These are phyloP conservation scores for Aspergillus tanneri DNA, from an alignment of 2,329 filamentous ascomycete species.

Conservation along the genomic window DNA sequence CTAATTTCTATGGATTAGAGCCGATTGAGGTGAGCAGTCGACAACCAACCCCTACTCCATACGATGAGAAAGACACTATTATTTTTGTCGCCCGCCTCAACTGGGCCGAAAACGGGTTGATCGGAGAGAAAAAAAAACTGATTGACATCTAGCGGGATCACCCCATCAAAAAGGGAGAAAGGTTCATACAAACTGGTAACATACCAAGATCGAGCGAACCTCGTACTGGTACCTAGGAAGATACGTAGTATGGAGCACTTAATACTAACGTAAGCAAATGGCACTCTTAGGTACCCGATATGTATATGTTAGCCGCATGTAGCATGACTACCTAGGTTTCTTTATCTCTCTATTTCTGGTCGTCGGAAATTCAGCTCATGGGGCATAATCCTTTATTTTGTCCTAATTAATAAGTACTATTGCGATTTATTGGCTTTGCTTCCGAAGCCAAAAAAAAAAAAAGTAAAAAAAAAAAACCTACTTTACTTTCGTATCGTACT, in stretches of 20 bases:
- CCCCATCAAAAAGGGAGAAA: conserved; percentile 14
- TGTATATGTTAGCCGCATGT: too few relatives aligned
- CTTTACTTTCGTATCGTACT: background rate
- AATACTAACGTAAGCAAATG: too few relatives aligned
- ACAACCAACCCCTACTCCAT: conserved; percentile 9
- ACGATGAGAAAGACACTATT: conserved; percentile 17
- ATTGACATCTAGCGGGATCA: conserved; percentile 19
- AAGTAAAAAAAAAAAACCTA: background rate
- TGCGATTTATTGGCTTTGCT: too few relatives aligned
- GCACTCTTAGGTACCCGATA: too few relatives aligned
- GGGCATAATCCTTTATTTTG: too few relatives aligned
- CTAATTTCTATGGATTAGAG: conserved; percentile 11
- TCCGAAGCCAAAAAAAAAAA: background rate
- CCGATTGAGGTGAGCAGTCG: conserved; percentile 21
- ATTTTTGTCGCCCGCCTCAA: conserved; percentile 16
- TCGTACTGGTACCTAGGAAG: too few relatives aligned
- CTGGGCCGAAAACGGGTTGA: conserved; percentile 20
- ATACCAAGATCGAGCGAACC: background rate
- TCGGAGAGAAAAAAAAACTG: conserved; percentile 18
- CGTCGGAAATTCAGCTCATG: too few relatives aligned
- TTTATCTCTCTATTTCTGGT: too few relatives aligned
- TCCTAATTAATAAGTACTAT: too few relatives aligned
- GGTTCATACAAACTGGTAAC: background rate
- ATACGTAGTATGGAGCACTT: too few relatives aligned
- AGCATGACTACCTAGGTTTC: too few relatives aligned